These are phyloP conservation scores for Myochromella boudieri DNA, from an alignment of 768 basidiomycete genomes.

Conservation along the genomic window DNA sequence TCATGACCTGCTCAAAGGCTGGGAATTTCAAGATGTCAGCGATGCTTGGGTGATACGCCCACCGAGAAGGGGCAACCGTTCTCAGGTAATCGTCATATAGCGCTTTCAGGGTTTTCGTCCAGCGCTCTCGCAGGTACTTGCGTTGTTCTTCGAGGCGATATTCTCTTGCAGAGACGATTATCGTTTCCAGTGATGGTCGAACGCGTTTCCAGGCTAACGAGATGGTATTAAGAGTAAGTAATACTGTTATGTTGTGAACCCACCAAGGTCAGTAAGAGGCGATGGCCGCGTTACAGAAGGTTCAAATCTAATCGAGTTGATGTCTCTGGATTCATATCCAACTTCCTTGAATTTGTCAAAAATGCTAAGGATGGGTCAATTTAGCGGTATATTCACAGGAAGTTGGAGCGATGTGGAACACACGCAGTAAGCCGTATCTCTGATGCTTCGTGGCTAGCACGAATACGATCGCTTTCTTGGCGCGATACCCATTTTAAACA, in stretches of 20 bases:
- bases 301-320: not conserved
- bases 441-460: too few species aligned
- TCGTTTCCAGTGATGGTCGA: slow-evolving; percentile 18
- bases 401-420: too few species aligned
- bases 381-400: not conserved
- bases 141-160: slow-evolving; percentile 12
- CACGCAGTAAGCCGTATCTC: too few species aligned
- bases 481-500: too few species aligned
- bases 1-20: not conserved
- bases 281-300: slow-evolving; percentile 1
- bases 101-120: slow-evolving; percentile 3
- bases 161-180: slow-evolving; percentile 4
- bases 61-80: slow-evolving; percentile 21
- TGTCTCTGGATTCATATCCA: slow-evolving; percentile 19
- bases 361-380: too few species aligned
- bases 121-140: not conserved
- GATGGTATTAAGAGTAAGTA: not conserved
- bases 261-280: slow-evolving; percentile 28
- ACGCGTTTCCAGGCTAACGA: slow-evolving; percentile 24
- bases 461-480: too few species aligned
- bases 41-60: slow-evolving; percentile 22
- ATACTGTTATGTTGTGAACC: too few species aligned
- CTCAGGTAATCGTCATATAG: slow-evolving; percentile 21
- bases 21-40: slow-evolving; percentile 14
- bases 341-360: slow-evolving; percentile 15